Evolutionary conservation across 257 asterid genomes (phyloP).

Genomic region (Primulina tabacum): DNA sequence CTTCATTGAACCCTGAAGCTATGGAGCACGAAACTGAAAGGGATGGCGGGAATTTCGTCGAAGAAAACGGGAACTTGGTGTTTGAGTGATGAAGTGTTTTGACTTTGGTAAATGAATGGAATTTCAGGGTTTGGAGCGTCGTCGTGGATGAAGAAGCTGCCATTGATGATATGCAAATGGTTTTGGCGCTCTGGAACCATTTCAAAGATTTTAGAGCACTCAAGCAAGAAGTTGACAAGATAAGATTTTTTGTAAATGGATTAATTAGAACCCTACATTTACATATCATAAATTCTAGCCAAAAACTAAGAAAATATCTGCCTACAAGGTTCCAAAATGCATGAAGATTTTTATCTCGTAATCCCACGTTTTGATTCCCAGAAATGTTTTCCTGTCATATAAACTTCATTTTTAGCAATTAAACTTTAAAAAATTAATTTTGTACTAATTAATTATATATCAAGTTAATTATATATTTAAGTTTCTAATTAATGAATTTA

Average conservation of each 20-base stretch:
- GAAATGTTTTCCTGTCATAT: conserved; percentile 11
- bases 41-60: conserved; percentile 21
- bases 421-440: neutral
- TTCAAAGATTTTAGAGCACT: conserved; percentile 7
- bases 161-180: conserved; percentile 22
- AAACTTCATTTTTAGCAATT: neutral
- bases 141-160: conserved; percentile 58
- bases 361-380: conserved; percentile 22
- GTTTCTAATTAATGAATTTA: no score
- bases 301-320: conserved; percentile 38
- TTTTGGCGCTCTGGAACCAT: conserved; percentile 26
- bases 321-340: conserved; percentile 48
- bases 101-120: conserved; percentile 27
- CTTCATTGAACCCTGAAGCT: conserved; percentile 45
- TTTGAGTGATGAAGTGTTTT: conserved; percentile 30
- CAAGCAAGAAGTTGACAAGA: conserved; percentile 29
- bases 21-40: conserved; percentile 35
- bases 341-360: conserved; percentile 42
- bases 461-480: no score
- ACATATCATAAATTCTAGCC: conserved; percentile 16
- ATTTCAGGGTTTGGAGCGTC: conserved; percentile 30
- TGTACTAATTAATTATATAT: no score
- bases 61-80: conserved; percentile 24
- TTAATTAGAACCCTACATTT: conserved; percentile 41
- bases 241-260: conserved; percentile 36